These are phyloP conservation scores for Leptosphaerulina australis DNA, from an alignment of 2,329 filamentous ascomycete species.

Conservation along the genomic window DNA sequence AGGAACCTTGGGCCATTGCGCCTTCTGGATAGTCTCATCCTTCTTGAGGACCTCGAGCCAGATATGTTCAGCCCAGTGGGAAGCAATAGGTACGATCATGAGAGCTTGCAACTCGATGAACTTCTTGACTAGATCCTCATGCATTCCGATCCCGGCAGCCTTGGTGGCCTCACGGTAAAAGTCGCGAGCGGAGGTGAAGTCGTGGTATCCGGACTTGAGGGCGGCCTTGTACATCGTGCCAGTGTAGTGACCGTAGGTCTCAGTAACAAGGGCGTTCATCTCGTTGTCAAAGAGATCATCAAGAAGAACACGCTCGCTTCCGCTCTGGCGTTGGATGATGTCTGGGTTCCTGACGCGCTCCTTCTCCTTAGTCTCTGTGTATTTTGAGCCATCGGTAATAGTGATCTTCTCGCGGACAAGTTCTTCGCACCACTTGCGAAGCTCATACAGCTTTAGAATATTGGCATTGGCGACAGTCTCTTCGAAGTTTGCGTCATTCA, in stretches of 20 bases:
- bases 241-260: constrained; percentile 79
- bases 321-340: constrained; percentile 67
- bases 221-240: constrained; percentile 50
- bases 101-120: constrained; percentile 89
- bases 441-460: constrained; percentile 81
- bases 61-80: constrained; percentile 93
- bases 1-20: constrained; percentile 73
- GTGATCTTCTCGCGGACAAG: constrained; percentile 67
- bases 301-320: constrained; percentile 76
- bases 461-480: constrained; percentile 92
- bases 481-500: constrained; percentile 96
- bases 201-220: constrained; percentile 73
- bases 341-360: constrained; percentile 58
- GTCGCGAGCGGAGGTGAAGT: constrained; percentile 86
- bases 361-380: constrained; percentile 50
- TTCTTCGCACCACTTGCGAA: constrained; percentile 93
- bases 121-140: constrained; percentile 75
- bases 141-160: constrained; percentile 82
- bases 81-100: constrained; percentile 80
- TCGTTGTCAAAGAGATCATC: constrained; percentile 94
- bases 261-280: constrained; percentile 80
- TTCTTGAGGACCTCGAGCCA: constrained; percentile 90
- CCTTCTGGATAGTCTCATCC: constrained; percentile 76
- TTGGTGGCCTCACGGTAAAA: constrained; percentile 85
- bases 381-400: constrained; percentile 52